phyloP scores from a whole-genome alignment of 345 rosid genomes.

The Psidium guajava region DNA sequence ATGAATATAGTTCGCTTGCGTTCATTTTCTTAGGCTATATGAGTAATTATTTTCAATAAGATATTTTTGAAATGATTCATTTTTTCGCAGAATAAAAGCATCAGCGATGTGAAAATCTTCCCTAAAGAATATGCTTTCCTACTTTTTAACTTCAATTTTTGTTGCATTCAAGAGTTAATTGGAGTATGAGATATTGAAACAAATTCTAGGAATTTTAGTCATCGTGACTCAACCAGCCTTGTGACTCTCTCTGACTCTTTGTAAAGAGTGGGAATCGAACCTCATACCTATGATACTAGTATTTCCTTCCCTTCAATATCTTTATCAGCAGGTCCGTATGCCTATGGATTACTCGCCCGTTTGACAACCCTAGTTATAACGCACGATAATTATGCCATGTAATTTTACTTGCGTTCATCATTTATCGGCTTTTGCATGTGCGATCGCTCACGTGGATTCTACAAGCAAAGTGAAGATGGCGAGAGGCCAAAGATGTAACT shows the following conservation, averaged over 20 bases:
- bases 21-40: fast-evolving
- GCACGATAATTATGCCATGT: neutral
- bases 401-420: neutral
- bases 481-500: neutral
- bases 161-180: neutral
- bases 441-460: neutral
- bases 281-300: too few relatives aligned
- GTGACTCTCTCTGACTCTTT: too few relatives aligned
- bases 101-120: too few relatives aligned
- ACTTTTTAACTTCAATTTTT: too few relatives aligned
- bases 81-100: too few relatives aligned
- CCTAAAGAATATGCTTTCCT: neutral
- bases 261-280: too few relatives aligned
- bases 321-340: too few relatives aligned
- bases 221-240: too few relatives aligned
- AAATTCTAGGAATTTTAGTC: too few relatives aligned
- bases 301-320: too few relatives aligned
- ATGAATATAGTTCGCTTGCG: fast-evolving
- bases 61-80: neutral
- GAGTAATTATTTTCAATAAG: neutral
- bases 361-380: neutral
- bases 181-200: neutral
- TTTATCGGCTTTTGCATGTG: too few relatives aligned
- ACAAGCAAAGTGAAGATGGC: neutral
- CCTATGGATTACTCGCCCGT: too few relatives aligned